Evolutionary conservation across 1,284 basidiomycete genomes (phyloP).

Genomic region (Malassezia yamatoensis): DNA sequence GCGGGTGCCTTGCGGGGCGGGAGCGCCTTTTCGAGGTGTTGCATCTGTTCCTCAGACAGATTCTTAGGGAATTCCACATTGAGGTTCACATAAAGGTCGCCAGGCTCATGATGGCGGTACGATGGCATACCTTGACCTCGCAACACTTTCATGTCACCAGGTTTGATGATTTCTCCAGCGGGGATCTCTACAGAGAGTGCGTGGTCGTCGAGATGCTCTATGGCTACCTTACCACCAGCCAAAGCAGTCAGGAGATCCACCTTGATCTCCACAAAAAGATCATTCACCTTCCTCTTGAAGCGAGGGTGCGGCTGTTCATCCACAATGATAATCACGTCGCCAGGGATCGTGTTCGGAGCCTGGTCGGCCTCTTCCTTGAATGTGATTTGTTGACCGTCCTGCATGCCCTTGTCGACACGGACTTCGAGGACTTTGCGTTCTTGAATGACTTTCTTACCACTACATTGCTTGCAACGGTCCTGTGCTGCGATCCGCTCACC

Average conservation of each 20-base stretch:
- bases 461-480: slow-evolving; percentile 85
- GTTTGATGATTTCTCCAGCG: slow-evolving; percentile 83
- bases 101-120: slow-evolving; percentile 88
- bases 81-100: slow-evolving; percentile 83
- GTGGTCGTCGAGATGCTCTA: slow-evolving; percentile 89
- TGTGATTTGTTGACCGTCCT: slow-evolving; percentile 86
- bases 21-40: slow-evolving; percentile 73
- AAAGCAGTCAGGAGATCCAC: slow-evolving; percentile 89
- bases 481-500: slow-evolving; percentile 91
- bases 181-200: slow-evolving; percentile 69
- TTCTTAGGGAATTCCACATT: slow-evolving; percentile 79
- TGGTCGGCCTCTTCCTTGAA: slow-evolving; percentile 96
- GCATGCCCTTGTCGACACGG: slow-evolving; percentile 99
- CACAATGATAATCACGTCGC: slow-evolving; percentile 93
- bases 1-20: slow-evolving; percentile 65
- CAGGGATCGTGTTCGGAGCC: slow-evolving; percentile 75
- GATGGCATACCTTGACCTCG: slow-evolving; percentile 96
- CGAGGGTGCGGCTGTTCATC: slow-evolving; percentile 87
- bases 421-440: slow-evolving; percentile 98
- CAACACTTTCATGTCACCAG: slow-evolving; percentile 83
- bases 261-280: slow-evolving; percentile 76
- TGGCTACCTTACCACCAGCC: slow-evolving; percentile 77
- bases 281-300: slow-evolving; percentile 87
- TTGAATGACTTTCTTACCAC: slow-evolving; percentile 85
- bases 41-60: slow-evolving; percentile 62